Conservation (phyloP, 164 flowering plant species). For the Aristolochia contorta region DNA sequence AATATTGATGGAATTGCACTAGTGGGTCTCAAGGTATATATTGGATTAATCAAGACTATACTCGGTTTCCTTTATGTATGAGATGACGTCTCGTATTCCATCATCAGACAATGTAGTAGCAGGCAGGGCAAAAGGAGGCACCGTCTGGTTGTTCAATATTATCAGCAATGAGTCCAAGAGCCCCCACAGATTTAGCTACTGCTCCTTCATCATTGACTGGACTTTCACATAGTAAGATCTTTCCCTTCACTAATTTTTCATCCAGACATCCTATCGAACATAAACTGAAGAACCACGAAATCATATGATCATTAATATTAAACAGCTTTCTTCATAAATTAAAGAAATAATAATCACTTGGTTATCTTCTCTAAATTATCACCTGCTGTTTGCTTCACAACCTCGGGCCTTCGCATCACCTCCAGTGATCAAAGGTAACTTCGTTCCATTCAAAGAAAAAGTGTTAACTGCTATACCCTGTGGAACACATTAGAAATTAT, state of each 20-base stretch:
- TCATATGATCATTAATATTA: too few species aligned
- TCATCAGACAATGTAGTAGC: not conserved
- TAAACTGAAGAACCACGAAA: not conserved
- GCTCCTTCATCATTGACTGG: not conserved
- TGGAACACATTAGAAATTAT: not conserved
- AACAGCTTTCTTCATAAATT: not conserved
- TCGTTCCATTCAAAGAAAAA: conserved; percentile 21
- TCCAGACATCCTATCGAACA: not conserved
- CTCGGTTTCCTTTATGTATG: not conserved
- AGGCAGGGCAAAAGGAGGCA: not conserved
- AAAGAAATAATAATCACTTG: not conserved
- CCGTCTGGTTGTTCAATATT: not conserved
- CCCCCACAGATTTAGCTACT: not conserved
- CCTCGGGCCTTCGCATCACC: conserved; percentile 17
- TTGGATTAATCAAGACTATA: not conserved
- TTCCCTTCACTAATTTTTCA: not conserved
- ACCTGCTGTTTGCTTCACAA: not conserved
- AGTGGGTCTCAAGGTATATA: too few species aligned
- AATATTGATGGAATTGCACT: too few species aligned
- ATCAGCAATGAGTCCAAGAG: not conserved
- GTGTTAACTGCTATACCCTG: conserved; percentile 23
- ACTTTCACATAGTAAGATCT: not conserved
- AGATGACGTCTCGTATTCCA: not conserved
- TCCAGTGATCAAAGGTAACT: conserved; percentile 27
- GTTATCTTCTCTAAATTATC: not conserved